These are phyloP conservation scores for Aspergillus sp. DNA, from an alignment of 2,329 filamentous ascomycete genomes.

Conservation along the genomic window DNA sequence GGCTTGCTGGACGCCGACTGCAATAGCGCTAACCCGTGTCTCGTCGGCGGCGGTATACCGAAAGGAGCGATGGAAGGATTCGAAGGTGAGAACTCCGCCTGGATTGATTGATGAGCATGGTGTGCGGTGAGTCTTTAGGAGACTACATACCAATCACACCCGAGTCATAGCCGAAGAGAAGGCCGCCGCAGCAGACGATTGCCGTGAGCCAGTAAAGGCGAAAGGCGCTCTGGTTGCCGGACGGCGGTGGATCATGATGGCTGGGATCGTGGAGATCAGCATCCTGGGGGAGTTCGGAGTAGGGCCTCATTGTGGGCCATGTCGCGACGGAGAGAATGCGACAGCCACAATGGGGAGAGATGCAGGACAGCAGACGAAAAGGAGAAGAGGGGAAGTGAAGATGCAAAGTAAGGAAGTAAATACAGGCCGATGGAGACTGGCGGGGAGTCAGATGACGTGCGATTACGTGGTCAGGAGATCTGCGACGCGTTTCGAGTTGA, in stretches of 20 bases:
- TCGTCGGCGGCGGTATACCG: slow-evolving; percentile 41
- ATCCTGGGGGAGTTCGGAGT: slow-evolving; percentile 6
- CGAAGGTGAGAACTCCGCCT: slow-evolving; percentile 52
- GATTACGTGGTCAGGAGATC: slow-evolving; percentile 8
- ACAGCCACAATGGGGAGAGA: background rate
- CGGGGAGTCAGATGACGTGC: slow-evolving; percentile 7
- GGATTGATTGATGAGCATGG: background rate
- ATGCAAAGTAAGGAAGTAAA: background rate
- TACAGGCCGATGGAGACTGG: background rate
- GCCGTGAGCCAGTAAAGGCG: slow-evolving; percentile 56
- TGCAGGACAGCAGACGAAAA: background rate
- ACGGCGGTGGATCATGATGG: slow-evolving; percentile 15
- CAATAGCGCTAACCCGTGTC: slow-evolving; percentile 51
- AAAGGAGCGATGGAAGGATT: slow-evolving; percentile 49
- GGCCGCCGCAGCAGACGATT: slow-evolving; percentile 56
- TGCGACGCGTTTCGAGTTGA: background rate
- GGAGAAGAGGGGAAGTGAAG: background rate
- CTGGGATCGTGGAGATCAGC: slow-evolving; percentile 14
- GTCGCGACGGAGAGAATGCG: background rate
- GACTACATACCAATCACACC: slow-evolving; percentile 44
- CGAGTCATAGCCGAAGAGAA: slow-evolving; percentile 47
- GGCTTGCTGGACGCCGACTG: slow-evolving; percentile 55
- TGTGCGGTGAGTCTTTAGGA: background rate
- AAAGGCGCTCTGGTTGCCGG: slow-evolving; percentile 38
- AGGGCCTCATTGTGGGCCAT: slow-evolving; percentile 17